A percentile compares a stretch with the other conserved stretches of the same genome.
Conservation (phyloP, 345 rosid species). For the Aquilaria malaccensis region DNA sequence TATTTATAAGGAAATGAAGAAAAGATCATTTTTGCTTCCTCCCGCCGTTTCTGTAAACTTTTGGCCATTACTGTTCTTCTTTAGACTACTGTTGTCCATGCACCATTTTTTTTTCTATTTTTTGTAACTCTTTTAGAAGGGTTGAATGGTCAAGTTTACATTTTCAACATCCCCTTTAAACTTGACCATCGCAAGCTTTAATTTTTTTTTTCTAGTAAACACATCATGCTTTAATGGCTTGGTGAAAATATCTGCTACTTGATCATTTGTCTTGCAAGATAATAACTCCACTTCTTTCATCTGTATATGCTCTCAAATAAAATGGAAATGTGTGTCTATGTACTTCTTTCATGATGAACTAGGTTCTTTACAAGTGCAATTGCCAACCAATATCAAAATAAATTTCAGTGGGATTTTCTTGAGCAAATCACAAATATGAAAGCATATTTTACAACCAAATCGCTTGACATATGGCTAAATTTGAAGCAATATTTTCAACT, state of each 20-base stretch:
- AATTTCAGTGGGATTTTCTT: background rate
- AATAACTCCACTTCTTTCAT: background rate
- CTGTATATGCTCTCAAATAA: background rate
- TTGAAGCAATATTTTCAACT: background rate
- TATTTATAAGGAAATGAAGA: too few species aligned
- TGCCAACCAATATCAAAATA: background rate
- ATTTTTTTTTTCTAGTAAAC: background rate
- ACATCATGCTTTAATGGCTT: background rate
- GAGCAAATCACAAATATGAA: background rate
- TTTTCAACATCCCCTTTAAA: too few species aligned
- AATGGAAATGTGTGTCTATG: background rate
- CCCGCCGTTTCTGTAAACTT: too few species aligned
- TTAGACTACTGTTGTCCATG: too few species aligned
- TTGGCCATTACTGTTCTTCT: too few species aligned
- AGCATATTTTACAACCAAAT: background rate
- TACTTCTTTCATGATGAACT: background rate
- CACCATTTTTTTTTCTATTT: too few species aligned
- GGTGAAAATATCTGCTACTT: background rate
- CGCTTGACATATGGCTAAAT: background rate
- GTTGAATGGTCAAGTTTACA: too few species aligned
- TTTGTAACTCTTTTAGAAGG: too few species aligned
- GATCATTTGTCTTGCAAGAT: background rate
- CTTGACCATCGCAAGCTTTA: too few species aligned
- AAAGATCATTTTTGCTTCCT: too few species aligned
- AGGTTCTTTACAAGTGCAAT: background rate